A percentile compares a stretch with the other conserved stretches of the same genome.
phyloP scores from a whole-genome alignment of 192 early-diverging fungal species.

The Paraglomus occultum region DNA sequence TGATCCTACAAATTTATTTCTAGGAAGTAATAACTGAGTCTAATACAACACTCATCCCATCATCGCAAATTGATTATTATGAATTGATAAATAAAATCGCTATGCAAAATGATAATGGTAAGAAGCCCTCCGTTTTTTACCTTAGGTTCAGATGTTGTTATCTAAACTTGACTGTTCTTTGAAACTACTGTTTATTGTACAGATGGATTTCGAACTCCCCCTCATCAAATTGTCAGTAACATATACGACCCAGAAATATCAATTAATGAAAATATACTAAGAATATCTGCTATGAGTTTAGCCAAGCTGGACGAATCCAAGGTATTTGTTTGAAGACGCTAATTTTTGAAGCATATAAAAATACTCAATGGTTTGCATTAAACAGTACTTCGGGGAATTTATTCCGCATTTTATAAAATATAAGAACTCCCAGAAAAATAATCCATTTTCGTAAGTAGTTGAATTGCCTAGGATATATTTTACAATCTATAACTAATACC shows the following conservation, averaged over 20 bases:
- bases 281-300: conserved; percentile 13
- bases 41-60: too few relatives aligned
- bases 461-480: background rate
- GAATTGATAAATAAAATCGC: background rate
- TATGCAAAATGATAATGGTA: conserved; percentile 12
- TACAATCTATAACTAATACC: conserved; percentile 8
- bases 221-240: conserved; percentile 25
- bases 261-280: conserved; percentile 22
- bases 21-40: too few relatives aligned
- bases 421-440: conserved; percentile 8
- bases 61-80: too few relatives aligned
- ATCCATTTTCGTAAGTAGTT: conserved; percentile 19
- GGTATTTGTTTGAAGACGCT: conserved; percentile 12
- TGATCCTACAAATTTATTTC: too few relatives aligned
- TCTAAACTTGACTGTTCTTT: background rate
- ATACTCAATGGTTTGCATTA: conserved; percentile 22
- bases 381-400: conserved; percentile 26
- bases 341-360: conserved; percentile 11
- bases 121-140: conserved; percentile 9
- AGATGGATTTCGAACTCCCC: conserved; percentile 17
- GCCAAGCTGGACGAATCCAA: conserved; percentile 9
- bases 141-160: conserved; percentile 3
- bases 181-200: conserved; percentile 11
- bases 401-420: conserved; percentile 17
- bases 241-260: conserved; percentile 4